Evolutionary conservation across 148 eudicot species (phyloP), one percentile per base, ranked within the genome.

Genomic region (Spergularia marina): DNA sequence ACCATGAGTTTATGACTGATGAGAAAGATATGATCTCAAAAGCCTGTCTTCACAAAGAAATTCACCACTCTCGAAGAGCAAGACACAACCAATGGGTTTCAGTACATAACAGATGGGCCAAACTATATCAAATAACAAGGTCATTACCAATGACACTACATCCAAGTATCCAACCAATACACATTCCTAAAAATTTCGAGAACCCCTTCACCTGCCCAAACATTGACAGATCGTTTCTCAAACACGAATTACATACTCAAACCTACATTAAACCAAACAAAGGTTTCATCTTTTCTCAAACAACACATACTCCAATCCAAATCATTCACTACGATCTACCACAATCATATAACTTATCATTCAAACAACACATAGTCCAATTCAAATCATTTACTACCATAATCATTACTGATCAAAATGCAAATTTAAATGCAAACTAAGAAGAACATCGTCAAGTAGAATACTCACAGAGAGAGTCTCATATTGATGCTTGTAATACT

Each of bases 391-490:
- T 59, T 11, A 51, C 47, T 15, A 74, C 20, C 23, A 16, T 14
- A 9, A 62, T 34, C 60, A 12, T 15, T 36, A 53, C 12, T 11
- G 25, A 65, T 41, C 20, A 17, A 47, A 0, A 52, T 34, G 10
- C 41, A 54, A 21, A 47, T 8, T 40, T 77, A 63, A 1, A 55
- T 16, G 41, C 4, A 72, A 23, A 77, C 2, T 44, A 25, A 53
- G 44, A 25, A 12, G 25, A 13, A 63, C 3, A 18, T 55, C 25
- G 25, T 23, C 17, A 60, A 63, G 59, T 15, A 15, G 65, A 17
- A 44, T 54, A 64, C 81, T 83, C 85, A 95, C 98, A 89, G 75
- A 47, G 40, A 77, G 83, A 64, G 55, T 71, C 76, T 89, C 85
- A 64, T 53, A 73, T 60, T 81, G 87, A 75, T 58, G 69, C 84